Evolutionary conservation across 2,329 filamentous ascomycete species (phyloP).

Genomic region (Trichoderma atroviride): DNA sequence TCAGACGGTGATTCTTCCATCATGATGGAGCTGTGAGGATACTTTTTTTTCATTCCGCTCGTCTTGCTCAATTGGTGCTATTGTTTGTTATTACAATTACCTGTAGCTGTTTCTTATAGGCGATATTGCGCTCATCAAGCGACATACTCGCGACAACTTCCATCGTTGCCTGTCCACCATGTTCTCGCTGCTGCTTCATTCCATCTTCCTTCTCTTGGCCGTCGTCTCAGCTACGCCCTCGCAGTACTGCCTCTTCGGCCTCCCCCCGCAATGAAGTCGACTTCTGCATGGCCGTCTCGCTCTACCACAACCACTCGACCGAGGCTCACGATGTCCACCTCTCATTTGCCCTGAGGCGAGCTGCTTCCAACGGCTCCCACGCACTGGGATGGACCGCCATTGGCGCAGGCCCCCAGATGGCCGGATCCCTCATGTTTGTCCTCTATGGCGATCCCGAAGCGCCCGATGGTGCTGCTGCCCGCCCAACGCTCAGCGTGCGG

Average conservation of each 20-base stretch:
- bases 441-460: slow-evolving; percentile 30
- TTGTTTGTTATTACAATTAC: not conserved
- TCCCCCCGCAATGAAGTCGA: slow-evolving; percentile 23
- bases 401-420: slow-evolving; percentile 29
- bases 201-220: slow-evolving; percentile 5
- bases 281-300: slow-evolving; percentile 31
- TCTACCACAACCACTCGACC: slow-evolving; percentile 30
- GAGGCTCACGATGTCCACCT: slow-evolving; percentile 30
- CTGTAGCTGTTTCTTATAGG: not conserved
- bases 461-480: not conserved
- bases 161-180: not conserved
- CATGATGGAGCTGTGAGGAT: not conserved
- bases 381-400: slow-evolving; percentile 30
- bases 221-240: slow-evolving; percentile 21
- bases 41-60: not conserved
- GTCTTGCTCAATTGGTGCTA: not conserved
- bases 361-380: not conserved
- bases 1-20: not conserved
- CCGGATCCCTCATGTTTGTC: slow-evolving; percentile 32
- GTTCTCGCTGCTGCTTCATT: not conserved
- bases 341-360: slow-evolving; percentile 24
- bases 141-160: not conserved
- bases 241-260: slow-evolving; percentile 31
- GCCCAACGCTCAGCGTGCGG: slow-evolving; percentile 28
- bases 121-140: not conserved